A percentile compares a stretch with the other conserved stretches of the same genome.
These are phyloP conservation scores for Chaetomium tenue DNA, from an alignment of 495 filamentous ascomycete species.

Conservation along the genomic window DNA sequence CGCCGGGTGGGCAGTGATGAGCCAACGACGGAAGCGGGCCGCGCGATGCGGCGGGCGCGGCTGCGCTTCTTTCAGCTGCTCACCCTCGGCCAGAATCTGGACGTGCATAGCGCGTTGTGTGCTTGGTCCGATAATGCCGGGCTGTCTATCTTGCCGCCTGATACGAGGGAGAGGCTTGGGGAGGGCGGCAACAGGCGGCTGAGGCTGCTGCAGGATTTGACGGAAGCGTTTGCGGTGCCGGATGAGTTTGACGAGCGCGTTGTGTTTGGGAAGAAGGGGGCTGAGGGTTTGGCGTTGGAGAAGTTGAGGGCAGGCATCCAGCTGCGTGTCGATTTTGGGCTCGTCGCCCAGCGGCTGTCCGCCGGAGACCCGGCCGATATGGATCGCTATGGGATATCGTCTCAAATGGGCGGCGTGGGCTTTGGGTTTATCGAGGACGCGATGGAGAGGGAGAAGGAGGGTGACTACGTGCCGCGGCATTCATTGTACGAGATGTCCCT, in stretches of 20 bases:
- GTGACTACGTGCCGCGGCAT: slow-evolving; percentile 29
- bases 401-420: slow-evolving; percentile 9
- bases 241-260: slow-evolving; percentile 32
- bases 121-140: slow-evolving; percentile 28
- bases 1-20: slow-evolving; percentile 15
- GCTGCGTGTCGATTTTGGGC: slow-evolving; percentile 7
- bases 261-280: slow-evolving; percentile 14
- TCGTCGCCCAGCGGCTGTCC: slow-evolving; percentile 20
- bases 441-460: slow-evolving; percentile 20
- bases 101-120: slow-evolving; percentile 32
- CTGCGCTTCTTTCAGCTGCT: slow-evolving; percentile 36
- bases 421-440: slow-evolving; percentile 21
- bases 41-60: slow-evolving; percentile 16
- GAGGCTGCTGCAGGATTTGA: slow-evolving; percentile 15
- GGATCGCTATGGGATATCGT: not conserved
- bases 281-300: not conserved
- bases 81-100: slow-evolving; percentile 31
- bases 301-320: not conserved
- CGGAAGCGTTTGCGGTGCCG: slow-evolving; percentile 31
- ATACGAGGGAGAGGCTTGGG: slow-evolving; percentile 4
- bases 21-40: not conserved
- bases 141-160: slow-evolving; percentile 13
- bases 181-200: slow-evolving; percentile 8
- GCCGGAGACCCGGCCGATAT: not conserved
- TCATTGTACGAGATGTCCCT: slow-evolving; percentile 23